Base-by-base conservation (phyloP, 768 basidiomycete genomes). In the Pleurotus tuber-regium region DNA sequence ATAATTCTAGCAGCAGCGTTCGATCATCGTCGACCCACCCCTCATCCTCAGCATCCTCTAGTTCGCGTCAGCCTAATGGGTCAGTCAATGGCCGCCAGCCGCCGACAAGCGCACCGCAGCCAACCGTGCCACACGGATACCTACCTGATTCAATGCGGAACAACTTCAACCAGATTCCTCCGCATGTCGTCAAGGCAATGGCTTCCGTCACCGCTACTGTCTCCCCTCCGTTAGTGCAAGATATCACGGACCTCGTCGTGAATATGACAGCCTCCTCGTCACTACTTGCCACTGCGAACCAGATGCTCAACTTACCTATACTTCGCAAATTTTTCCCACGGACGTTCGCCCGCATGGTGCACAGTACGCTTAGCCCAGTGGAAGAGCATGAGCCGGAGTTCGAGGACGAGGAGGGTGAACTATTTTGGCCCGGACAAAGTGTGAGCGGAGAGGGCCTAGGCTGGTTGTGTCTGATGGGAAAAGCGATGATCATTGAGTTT, bases 381-480 rank as follows among this genome's bases (percentile, higher is more conserved):
- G 89, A 92, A 57, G 89, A 92, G 64, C 77, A 86, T 50, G 87
- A 90, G 55, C 85, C 86, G 9, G 89, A 91, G 56, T 80, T 91
- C 48, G 89, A 91, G 63, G 89, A 92, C 58, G 86, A 89, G 57
- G 89, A 89, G 63, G 87, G 89, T 56, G 89, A 91, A 60, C 71
- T 92, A n/a, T 88, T 82, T 61, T 91, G 89, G 89, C 89, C 89
- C 0, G 83, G 83, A 36, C 84, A 88, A 59, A 74, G 79, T 29
- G 72, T 83, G 52, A 86, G 78, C 25, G 87, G 87, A 36, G 86
- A 89, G 64, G 89, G 89, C 43, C 74, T 92, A 25, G 89, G 85
- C 18, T 92, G 89, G 89, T 82, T 90, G n/a, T 91, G 89, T 65
- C 72, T 87, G 24, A 85, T 92, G 82, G 89, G 88, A 59, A 87